A percentile compares a stretch with the other conserved stretches of the same genome.
Evolutionary conservation across 257 asterid species (phyloP).

Genomic region (Henckelia pumila): DNA sequence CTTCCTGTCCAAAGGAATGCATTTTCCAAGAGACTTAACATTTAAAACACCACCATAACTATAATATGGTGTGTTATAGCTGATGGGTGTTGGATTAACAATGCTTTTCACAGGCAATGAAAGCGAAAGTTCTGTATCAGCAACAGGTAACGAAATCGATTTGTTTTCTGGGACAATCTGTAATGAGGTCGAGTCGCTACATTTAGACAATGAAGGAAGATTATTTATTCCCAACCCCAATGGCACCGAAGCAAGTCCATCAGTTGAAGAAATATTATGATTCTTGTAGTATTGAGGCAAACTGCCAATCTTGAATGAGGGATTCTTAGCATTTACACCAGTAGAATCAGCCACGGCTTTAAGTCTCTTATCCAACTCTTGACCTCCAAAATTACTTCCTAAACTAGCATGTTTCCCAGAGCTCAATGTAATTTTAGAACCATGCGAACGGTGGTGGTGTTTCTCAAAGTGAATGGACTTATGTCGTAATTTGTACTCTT

Average conservation of each 20-base stretch:
- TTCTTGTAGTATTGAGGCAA: slow-evolving; percentile 38
- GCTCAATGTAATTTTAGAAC: slow-evolving; percentile 51
- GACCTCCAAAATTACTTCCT: slow-evolving; percentile 49
- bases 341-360: slow-evolving; percentile 57
- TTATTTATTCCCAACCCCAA: slow-evolving; percentile 42
- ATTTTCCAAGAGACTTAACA: slow-evolving; percentile 42
- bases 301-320: slow-evolving; percentile 30
- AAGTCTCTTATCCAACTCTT: slow-evolving; percentile 62
- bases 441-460: slow-evolving; percentile 41
- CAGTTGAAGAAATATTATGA: slow-evolving; percentile 39
- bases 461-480: slow-evolving; percentile 61
- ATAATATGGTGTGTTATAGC: slow-evolving; percentile 35
- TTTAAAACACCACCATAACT: slow-evolving; percentile 36
- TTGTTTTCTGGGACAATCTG: slow-evolving; percentile 32
- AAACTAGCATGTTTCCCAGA: slow-evolving; percentile 44
- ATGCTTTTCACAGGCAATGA: slow-evolving; percentile 60
- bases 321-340: slow-evolving; percentile 38
- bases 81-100: slow-evolving; percentile 50
- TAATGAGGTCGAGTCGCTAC: slow-evolving; percentile 34
- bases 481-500: slow-evolving; percentile 58
- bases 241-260: slow-evolving; percentile 47
- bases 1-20: slow-evolving; percentile 66
- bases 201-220: slow-evolving; percentile 36
- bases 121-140: slow-evolving; percentile 88
- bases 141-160: slow-evolving; percentile 48